Conservation (phyloP, 116 monocot genomes). For the Posidonia oceanica region DNA sequence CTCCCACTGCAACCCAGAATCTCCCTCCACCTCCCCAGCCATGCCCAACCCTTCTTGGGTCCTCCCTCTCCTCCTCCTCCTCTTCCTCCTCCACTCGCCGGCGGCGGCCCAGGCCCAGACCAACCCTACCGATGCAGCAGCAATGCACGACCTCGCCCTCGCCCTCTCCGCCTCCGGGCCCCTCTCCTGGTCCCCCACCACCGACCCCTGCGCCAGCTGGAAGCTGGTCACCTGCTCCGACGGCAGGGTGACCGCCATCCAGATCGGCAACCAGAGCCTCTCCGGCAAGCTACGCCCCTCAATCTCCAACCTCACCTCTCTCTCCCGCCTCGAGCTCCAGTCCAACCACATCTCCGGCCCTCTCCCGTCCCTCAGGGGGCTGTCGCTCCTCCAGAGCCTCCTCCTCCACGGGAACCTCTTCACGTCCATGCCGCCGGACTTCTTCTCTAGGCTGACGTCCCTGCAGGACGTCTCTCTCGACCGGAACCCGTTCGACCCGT, state of each 20-base stretch:
- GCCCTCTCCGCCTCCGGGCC: conserved; percentile 5
- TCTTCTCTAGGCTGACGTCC: conserved; percentile 58
- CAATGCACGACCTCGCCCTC: conserved; percentile 6
- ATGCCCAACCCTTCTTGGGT: not conserved
- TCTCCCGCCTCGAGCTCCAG: conserved; percentile 50
- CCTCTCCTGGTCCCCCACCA: conserved; percentile 6
- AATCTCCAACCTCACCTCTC: conserved; percentile 33
- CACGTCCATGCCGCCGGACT: conserved; percentile 33
- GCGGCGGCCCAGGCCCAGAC: not conserved
- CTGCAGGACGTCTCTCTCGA: conserved; percentile 52
- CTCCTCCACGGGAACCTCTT: conserved; percentile 51
- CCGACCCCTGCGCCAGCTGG: conserved; percentile 50
- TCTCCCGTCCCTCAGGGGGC: conserved; percentile 28
- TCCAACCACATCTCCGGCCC: conserved; percentile 28
- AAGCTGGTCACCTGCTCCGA: conserved; percentile 26
- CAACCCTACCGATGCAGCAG: conserved; percentile 3
- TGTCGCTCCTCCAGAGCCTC: conserved; percentile 31
- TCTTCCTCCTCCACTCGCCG: not conserved
- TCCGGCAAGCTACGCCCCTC: conserved; percentile 24
- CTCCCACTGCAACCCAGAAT: not conserved
- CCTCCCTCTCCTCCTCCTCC: not conserved
- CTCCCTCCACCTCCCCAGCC: not conserved
- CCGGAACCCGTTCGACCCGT: conserved; percentile 57
- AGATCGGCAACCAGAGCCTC: conserved; percentile 35
- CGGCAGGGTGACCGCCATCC: conserved; percentile 44